These are phyloP conservation scores for Xylaria castorea DNA, from an alignment of 495 filamentous ascomycete genomes.

Conservation along the genomic window DNA sequence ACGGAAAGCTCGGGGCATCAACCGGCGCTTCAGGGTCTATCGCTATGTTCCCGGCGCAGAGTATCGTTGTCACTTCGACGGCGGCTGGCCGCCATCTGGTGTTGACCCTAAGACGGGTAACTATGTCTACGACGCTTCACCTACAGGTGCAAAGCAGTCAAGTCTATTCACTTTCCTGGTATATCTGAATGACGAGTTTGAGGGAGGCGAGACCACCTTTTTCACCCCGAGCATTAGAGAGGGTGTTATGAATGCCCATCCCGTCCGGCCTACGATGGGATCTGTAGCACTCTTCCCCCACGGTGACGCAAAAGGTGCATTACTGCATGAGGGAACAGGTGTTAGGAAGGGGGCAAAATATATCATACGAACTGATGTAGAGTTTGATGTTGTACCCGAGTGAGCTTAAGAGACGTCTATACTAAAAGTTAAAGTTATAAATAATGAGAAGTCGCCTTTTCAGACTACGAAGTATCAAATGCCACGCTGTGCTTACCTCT, in stretches of 20 bases:
- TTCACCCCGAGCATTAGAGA: conserved; percentile 53
- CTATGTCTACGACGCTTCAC: conserved; percentile 56
- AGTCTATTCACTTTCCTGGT: conserved; percentile 59
- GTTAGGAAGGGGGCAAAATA: conserved; percentile 55
- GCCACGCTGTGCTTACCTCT: not conserved
- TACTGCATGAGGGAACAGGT: conserved; percentile 57
- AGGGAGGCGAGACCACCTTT: conserved; percentile 58
- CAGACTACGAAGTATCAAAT: not conserved
- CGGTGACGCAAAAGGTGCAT: conserved; percentile 50
- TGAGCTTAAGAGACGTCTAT: not conserved
- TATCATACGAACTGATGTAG: conserved; percentile 56
- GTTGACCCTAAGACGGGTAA: conserved; percentile 44
- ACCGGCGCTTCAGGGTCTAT: conserved; percentile 57
- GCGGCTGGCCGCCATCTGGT: conserved; percentile 56
- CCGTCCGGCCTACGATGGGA: conserved; percentile 55
- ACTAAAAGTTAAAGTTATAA: not conserved
- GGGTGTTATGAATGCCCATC: conserved; percentile 55
- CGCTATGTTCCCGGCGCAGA: conserved; percentile 59
- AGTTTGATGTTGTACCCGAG: conserved; percentile 51
- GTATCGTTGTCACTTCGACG: conserved; percentile 55
- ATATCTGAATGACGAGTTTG: conserved; percentile 60
- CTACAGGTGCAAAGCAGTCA: conserved; percentile 51
- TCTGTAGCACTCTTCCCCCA: conserved; percentile 55
- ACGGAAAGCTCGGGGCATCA: conserved; percentile 50
- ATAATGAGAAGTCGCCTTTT: not conserved